Evolutionary conservation across 352 stramenopile genomes (phyloP).

Genomic region (Phytophthora litchii): DNA sequence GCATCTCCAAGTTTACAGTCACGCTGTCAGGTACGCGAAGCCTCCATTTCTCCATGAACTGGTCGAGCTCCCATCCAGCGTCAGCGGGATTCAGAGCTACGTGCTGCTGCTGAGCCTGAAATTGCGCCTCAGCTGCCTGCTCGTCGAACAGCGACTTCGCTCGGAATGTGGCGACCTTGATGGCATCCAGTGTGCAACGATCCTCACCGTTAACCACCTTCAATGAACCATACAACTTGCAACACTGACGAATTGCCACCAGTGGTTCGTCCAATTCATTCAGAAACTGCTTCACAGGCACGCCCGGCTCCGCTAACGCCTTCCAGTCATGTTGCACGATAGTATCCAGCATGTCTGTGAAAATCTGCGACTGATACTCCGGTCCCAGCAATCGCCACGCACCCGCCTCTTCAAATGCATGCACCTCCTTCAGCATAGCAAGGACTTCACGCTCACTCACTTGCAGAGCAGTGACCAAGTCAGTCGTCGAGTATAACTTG

Average conservation of each 20-base stretch:
- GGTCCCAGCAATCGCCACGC: slow-evolving; percentile 67
- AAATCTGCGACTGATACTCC: slow-evolving; percentile 61
- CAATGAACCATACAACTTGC: slow-evolving; percentile 62
- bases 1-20: slow-evolving; percentile 63
- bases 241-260: slow-evolving; percentile 73
- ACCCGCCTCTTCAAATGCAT: slow-evolving; percentile 78
- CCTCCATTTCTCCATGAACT: slow-evolving; percentile 87
- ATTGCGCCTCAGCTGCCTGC: slow-evolving; percentile 41
- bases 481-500: slow-evolving; percentile 62
- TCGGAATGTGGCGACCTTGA: slow-evolving; percentile 76
- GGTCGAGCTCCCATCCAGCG: slow-evolving; percentile 56
- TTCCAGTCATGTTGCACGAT: slow-evolving; percentile 80
- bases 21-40: slow-evolving; percentile 74
- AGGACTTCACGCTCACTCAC: slow-evolving; percentile 69
- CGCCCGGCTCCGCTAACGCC: slow-evolving; percentile 43
- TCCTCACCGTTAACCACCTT: slow-evolving; percentile 25
- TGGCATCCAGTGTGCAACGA: slow-evolving; percentile 52
- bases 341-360: slow-evolving; percentile 74
- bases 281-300: slow-evolving; percentile 52
- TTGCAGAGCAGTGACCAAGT: slow-evolving; percentile 69
- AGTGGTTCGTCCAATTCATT: slow-evolving; percentile 45
- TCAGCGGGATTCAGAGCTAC: slow-evolving; percentile 28
- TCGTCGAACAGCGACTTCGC: slow-evolving; percentile 81
- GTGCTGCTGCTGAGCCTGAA: slow-evolving; percentile 42
- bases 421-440: slow-evolving; percentile 60